Evolutionary conservation across 805 yeast genomes (phyloP).

Genomic region (Starmerella khaoyaiensis): DNA sequence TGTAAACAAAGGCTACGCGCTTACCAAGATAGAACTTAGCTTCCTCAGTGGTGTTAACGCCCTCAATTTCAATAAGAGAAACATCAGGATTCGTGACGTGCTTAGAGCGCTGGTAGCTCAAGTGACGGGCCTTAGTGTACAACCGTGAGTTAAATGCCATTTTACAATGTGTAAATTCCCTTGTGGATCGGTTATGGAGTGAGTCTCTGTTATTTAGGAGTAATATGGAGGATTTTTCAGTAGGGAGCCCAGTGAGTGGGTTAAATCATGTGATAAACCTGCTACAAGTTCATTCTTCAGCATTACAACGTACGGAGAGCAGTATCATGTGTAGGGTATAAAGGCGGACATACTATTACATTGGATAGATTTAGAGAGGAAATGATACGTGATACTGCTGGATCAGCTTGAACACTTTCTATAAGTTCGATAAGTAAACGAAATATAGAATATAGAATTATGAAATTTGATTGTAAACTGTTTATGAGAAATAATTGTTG

Average conservation of each 20-base stretch:
- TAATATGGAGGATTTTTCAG: constrained; percentile 18
- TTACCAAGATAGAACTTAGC: constrained; percentile 99
- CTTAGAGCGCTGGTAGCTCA: constrained; percentile 99
- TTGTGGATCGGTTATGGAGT: constrained; percentile 10
- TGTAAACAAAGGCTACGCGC: constrained; percentile 98
- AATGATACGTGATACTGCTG: too few species aligned
- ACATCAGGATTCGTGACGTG: constrained; percentile 95
- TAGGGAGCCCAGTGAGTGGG: constrained; percentile 14
- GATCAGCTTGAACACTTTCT: too few species aligned
- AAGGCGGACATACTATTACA: too few species aligned
- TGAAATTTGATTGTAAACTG: too few species aligned
- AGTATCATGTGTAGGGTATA: too few species aligned
- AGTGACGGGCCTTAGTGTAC: constrained; percentile 99
- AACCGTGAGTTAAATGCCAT: constrained; percentile 30
- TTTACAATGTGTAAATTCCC: constrained; percentile 13
- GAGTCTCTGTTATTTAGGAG: constrained; percentile 6
- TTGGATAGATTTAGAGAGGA: too few species aligned
- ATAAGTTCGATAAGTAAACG: too few species aligned
- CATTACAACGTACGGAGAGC: too few species aligned
- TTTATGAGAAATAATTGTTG: too few species aligned
- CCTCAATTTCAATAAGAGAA: constrained; percentile 93
- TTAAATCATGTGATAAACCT: constrained; percentile 9
- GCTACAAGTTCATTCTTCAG: neutral
- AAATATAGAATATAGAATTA: too few species aligned
- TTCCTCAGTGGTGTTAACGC: constrained; percentile 80